Conservation (phyloP, 148 eudicot genomes). For the Linanthus parryae region DNA sequence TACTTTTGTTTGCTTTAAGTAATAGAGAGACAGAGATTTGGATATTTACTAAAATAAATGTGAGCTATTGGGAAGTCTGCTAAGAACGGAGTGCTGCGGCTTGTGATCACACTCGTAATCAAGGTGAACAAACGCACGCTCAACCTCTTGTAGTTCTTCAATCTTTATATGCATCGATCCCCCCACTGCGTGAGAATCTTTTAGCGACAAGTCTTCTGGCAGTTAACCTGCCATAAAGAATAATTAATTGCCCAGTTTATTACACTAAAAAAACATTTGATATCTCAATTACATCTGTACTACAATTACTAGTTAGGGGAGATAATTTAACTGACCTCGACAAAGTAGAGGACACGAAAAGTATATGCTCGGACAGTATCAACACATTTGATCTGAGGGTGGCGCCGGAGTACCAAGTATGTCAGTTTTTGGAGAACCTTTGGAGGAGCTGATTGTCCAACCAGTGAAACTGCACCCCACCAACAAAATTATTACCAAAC, state of each 20-base stretch:
- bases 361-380: constrained; percentile 79
- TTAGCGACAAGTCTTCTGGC: constrained; percentile 49
- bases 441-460: constrained; percentile 69
- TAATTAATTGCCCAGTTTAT: no score
- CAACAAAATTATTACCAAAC: not conserved
- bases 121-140: no score
- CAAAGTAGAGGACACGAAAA: constrained; percentile 65
- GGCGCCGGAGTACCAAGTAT: constrained; percentile 47
- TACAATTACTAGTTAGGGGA: no score
- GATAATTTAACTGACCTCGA: constrained; percentile 39
- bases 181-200: constrained; percentile 52
- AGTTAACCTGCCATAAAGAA: constrained; percentile 50
- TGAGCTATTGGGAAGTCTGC: no score
- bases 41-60: constrained; percentile 10
- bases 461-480: constrained; percentile 36
- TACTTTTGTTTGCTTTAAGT: no score
- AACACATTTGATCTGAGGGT: constrained; percentile 40
- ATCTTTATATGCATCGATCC: constrained; percentile 56
- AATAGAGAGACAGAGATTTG: no score
- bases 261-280: no score
- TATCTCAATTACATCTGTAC: no score
- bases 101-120: no score
- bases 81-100: no score
- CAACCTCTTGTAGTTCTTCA: constrained; percentile 54
- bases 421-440: constrained; percentile 61